Conservation (phyloP, 768 basidiomycete species). For the Solioccasus polychromus region DNA sequence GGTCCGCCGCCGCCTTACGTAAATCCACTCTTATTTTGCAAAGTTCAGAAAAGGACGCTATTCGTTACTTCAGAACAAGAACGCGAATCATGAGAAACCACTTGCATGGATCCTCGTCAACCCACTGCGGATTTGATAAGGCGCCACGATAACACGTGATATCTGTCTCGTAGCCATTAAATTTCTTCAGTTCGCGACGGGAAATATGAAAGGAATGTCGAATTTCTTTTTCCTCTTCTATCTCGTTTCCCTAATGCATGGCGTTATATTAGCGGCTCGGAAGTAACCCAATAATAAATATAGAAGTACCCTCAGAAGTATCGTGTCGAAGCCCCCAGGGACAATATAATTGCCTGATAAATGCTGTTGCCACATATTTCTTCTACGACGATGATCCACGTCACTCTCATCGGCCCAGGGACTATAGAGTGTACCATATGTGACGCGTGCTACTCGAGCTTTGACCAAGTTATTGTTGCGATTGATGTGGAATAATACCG, state of each 20-base stretch:
- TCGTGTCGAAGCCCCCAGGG: conserved; percentile 14
- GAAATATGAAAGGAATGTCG: conserved; percentile 8
- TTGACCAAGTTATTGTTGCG: background rate
- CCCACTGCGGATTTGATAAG: conserved; percentile 9
- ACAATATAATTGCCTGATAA: conserved; percentile 6
- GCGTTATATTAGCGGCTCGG: too few species aligned
- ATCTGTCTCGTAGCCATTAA: conserved; percentile 2
- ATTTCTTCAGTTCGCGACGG: background rate
- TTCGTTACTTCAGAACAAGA: background rate
- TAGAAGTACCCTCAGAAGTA: conserved; percentile 4
- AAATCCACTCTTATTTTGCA: too few species aligned
- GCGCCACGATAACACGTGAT: conserved; percentile 11
- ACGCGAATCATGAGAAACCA: background rate
- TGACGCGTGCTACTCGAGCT: conserved; percentile 2
- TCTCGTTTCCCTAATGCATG: too few species aligned
- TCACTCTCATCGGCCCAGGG: background rate
- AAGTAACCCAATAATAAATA: background rate
- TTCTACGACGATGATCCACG: conserved; percentile 8
- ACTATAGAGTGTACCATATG: conserved; percentile 8
- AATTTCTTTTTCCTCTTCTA: conserved; percentile 8
- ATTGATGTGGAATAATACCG: conserved; percentile 3
- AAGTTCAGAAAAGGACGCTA: too few species aligned
- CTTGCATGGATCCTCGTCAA: conserved; percentile 14
- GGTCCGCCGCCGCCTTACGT: too few species aligned
- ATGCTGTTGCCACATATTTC: conserved; percentile 6